Conservation (phyloP, 2,329 filamentous ascomycete genomes). For the Bipolaris sorokiniana region DNA sequence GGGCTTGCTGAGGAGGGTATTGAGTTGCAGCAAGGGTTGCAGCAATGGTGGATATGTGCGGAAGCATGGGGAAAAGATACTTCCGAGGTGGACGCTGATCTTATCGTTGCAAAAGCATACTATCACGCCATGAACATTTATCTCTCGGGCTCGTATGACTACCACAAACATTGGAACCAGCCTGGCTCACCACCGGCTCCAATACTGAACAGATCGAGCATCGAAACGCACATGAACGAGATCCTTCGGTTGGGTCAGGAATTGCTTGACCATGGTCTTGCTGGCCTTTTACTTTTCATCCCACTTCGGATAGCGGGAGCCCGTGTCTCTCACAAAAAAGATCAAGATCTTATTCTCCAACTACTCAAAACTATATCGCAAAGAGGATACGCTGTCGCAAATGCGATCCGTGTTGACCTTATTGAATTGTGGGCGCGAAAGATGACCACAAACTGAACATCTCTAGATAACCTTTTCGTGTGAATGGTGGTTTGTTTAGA, state of each 20-base stretch:
- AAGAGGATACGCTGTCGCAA: slow-evolving; percentile 29
- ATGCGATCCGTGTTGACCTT: slow-evolving; percentile 22
- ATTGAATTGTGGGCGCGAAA: slow-evolving; percentile 20
- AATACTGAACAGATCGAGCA: slow-evolving; percentile 15
- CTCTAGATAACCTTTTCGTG: no score
- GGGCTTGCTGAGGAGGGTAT: slow-evolving; percentile 30
- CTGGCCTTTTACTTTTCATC: slow-evolving; percentile 35
- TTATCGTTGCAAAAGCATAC: slow-evolving; percentile 23
- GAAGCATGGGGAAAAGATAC: slow-evolving; percentile 16
- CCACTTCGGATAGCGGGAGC: slow-evolving; percentile 38
- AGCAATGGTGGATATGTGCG: slow-evolving; percentile 25
- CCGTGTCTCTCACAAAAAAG: slow-evolving; percentile 14
- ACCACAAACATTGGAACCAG: slow-evolving; percentile 28
- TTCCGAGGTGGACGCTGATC: slow-evolving; percentile 17
- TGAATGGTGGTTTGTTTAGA: not conserved
- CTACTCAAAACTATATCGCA: slow-evolving; percentile 16
- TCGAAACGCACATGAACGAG: slow-evolving; percentile 25
- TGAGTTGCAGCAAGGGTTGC: slow-evolving; percentile 18
- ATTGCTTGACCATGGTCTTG: slow-evolving; percentile 23
- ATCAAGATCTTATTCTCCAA: slow-evolving; percentile 18
- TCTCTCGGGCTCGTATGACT: slow-evolving; percentile 37
- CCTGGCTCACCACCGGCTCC: slow-evolving; percentile 16
- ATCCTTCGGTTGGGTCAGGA: slow-evolving; percentile 28
- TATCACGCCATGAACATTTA: slow-evolving; percentile 39
- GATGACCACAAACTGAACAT: not conserved